Percentiles rank a stretch among this genome's conserved stretches.
Conservation (phyloP, 768 basidiomycete genomes). For the Lentinula sp. region DNA sequence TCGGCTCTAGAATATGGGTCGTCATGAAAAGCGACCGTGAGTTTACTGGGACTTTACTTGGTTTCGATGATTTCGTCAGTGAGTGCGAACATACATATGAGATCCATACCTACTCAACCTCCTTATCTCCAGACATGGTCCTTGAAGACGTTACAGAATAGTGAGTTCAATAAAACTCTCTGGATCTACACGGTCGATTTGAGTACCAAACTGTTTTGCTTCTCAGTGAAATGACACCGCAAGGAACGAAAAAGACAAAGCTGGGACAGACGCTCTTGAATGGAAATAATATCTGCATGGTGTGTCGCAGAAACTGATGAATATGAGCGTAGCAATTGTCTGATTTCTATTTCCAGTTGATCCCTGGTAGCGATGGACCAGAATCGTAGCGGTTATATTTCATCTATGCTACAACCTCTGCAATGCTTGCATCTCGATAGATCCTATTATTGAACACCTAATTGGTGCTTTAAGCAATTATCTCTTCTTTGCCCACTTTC, state of each 20-base stretch:
- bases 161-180: conserved; percentile 39
- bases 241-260: conserved; percentile 74
- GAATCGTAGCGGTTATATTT: conserved; percentile 2
- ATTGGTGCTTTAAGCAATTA: too few relatives aligned
- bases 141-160: conserved; percentile 96
- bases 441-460: background rate
- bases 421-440: background rate
- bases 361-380: conserved; percentile 33
- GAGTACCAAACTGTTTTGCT: background rate
- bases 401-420: background rate
- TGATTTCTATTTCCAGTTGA: conserved; percentile 19
- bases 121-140: conserved; percentile 65
- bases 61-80: conserved; percentile 99
- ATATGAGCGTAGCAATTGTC: background rate
- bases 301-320: conserved; percentile 26
- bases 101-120: background rate
- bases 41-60: conserved; percentile 90
- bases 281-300: conserved; percentile 97
- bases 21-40: conserved; percentile 98
- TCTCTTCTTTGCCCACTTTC: too few relatives aligned
- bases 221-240: conserved; percentile 75
- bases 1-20: conserved; percentile 96
- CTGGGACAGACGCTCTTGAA: conserved; percentile 87
- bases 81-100: conserved; percentile 33
- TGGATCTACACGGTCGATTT: background rate